Percentiles rank a stretch among this genome's conserved stretches.
These are phyloP conservation scores for Naumovozyma dairenensis DNA, from an alignment of 805 yeast species.

Conservation along the genomic window DNA sequence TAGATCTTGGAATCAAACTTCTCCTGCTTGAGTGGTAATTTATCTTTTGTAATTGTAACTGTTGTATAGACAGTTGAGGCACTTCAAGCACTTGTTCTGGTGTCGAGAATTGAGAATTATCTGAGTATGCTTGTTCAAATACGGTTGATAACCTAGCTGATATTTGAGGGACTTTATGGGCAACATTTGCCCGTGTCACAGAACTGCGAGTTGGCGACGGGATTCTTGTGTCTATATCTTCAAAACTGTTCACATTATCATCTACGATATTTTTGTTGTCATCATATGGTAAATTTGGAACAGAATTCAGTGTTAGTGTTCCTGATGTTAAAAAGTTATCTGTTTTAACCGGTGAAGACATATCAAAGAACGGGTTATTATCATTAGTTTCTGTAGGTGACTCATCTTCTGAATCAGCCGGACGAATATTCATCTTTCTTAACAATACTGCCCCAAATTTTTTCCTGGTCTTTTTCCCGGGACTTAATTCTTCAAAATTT, in stretches of 20 bases:
- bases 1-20: slow-evolving; percentile 10
- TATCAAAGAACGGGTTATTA: slow-evolving; percentile 14
- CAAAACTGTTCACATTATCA: too few species aligned
- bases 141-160: too few species aligned
- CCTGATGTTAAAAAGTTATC: slow-evolving; percentile 2
- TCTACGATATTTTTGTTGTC: too few species aligned
- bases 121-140: too few species aligned
- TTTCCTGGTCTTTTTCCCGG: slow-evolving; percentile 2
- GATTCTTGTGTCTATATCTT: too few species aligned
- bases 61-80: too few species aligned
- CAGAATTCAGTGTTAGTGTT: slow-evolving; percentile 11
- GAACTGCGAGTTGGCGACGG: too few species aligned
- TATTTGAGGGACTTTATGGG: too few species aligned
- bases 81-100: too few species aligned
- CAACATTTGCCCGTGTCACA: too few species aligned
- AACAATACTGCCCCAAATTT: slow-evolving; percentile 32
- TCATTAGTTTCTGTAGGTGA: slow-evolving; percentile 17
- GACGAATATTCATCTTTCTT: slow-evolving; percentile 34
- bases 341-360: slow-evolving; percentile 2
- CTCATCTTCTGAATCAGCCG: slow-evolving; percentile 29
- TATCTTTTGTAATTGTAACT: slow-evolving; percentile 9
- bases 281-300: slow-evolving; percentile 13
- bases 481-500: not conserved
- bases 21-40: slow-evolving; percentile 7
- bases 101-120: too few species aligned